Conservation (phyloP, 192 early-diverging fungal genomes). For the Allomyces macrogynus region DNA sequence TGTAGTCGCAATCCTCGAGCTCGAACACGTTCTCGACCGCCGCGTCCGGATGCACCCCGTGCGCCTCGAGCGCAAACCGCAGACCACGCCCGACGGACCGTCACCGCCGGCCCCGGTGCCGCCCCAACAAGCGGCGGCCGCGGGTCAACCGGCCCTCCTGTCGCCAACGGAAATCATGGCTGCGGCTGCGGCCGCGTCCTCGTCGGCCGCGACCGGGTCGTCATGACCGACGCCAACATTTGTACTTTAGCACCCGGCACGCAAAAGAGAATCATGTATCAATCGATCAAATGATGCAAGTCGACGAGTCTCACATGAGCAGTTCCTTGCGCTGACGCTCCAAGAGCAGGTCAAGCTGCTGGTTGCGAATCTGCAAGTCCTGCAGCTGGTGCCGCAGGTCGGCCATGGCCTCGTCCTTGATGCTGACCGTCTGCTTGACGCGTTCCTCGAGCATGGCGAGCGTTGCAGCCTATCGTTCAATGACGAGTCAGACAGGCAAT, state of each 20-base stretch:
- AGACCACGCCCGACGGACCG: too few species aligned
- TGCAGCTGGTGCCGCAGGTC: conserved; percentile 17
- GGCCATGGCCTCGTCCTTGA: conserved; percentile 22
- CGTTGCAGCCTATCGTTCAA: conserved; percentile 14
- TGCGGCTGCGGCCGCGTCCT: neutral
- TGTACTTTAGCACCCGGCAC: neutral
- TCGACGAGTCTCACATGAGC: conserved; percentile 1
- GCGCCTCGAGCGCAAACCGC: neutral
- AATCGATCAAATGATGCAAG: neutral
- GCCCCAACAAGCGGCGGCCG: too few species aligned
- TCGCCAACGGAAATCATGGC: neutral
- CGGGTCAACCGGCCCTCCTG: too few species aligned
- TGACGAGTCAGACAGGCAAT: neutral
- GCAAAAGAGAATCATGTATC: neutral
- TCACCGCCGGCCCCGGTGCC: too few species aligned
- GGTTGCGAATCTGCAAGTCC: conserved; percentile 14
- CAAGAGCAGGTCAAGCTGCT: conserved; percentile 21
- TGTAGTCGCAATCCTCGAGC: neutral
- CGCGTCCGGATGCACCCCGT: neutral
- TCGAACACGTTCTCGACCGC: neutral
- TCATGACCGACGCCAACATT: neutral
- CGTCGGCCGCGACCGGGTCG: neutral
- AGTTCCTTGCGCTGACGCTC: conserved; percentile 29
- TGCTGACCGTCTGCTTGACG: conserved; percentile 14
- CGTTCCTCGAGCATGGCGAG: conserved; percentile 20